Conservation (phyloP, 2,329 filamentous ascomycete genomes). For the Apiospora phragmitis region DNA sequence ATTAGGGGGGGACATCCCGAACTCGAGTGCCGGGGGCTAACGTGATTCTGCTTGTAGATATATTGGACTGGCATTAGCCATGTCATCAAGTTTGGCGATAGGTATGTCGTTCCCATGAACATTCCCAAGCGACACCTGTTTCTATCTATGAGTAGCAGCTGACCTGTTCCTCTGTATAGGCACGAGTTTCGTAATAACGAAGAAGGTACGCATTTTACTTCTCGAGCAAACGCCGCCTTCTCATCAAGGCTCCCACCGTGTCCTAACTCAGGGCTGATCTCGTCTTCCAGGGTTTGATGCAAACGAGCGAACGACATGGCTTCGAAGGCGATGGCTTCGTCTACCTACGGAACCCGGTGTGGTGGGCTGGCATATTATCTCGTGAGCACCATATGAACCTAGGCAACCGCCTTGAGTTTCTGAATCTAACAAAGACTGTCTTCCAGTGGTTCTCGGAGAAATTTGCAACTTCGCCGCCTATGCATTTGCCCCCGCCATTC, state of each 20-base stretch:
- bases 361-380: conserved; percentile 94
- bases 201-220: conserved; percentile 67
- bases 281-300: conserved; percentile 71
- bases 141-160: conserved; percentile 14
- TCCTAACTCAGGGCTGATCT: background rate
- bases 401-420: background rate
- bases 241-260: background rate
- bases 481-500: conserved; percentile 96
- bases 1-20: background rate
- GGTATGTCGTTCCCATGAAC: conserved; percentile 49
- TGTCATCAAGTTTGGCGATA: conserved; percentile 74
- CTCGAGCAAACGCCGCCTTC: background rate
- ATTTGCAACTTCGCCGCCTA: conserved; percentile 98
- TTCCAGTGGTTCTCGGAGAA: conserved; percentile 83
- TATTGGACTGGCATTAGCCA: conserved; percentile 73
- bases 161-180: conserved; percentile 48
- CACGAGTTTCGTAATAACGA: conserved; percentile 98
- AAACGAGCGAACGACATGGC: conserved; percentile 86
- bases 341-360: conserved; percentile 91
- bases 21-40: conserved; percentile 29
- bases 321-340: conserved; percentile 96
- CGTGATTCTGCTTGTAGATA: conserved; percentile 54
- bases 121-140: background rate
- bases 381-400: conserved; percentile 56
- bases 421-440: conserved; percentile 15